These are phyloP conservation scores for Tricholoma furcatifolium DNA, from an alignment of 768 basidiomycete genomes.

Conservation along the genomic window DNA sequence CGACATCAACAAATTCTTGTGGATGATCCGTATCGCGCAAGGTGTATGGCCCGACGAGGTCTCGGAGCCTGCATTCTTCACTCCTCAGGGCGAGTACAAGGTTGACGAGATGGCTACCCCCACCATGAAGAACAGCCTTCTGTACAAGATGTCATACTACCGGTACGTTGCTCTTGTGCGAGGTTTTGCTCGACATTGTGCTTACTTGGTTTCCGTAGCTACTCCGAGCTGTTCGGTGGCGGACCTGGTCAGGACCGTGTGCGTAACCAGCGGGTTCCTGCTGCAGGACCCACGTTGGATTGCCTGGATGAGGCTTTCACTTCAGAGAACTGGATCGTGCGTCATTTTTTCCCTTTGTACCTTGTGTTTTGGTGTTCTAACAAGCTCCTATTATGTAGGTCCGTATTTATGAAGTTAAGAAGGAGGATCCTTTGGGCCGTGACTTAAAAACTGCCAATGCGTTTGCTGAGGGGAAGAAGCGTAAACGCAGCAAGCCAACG, in stretches of 20 bases:
- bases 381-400: constrained; percentile 42
- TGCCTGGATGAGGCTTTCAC: constrained; percentile 98
- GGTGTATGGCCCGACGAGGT: constrained; percentile 99
- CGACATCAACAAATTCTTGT: constrained; percentile 99
- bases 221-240: constrained; percentile 81
- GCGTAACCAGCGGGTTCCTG: constrained; percentile 80
- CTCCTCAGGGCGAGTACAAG: constrained; percentile 86
- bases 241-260: constrained; percentile 80
- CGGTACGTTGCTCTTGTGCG: constrained; percentile 45
- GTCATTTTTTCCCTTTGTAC: constrained; percentile 22
- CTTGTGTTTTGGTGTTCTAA: neutral
- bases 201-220: constrained; percentile 41
- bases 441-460: constrained; percentile 86
- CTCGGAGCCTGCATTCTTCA: constrained; percentile 94
- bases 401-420: constrained; percentile 93
- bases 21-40: constrained; percentile 96
- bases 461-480: constrained; percentile 85
- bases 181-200: neutral
- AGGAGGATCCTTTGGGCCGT: constrained; percentile 88
- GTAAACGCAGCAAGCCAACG: constrained; percentile 75
- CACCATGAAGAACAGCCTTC: constrained; percentile 92
- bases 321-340: constrained; percentile 98
- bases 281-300: constrained; percentile 77
- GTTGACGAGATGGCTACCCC: constrained; percentile 83
- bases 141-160: constrained; percentile 99